These are phyloP conservation scores for Nemania abortiva DNA, from an alignment of 2,329 filamentous ascomycete species.

Conservation along the genomic window DNA sequence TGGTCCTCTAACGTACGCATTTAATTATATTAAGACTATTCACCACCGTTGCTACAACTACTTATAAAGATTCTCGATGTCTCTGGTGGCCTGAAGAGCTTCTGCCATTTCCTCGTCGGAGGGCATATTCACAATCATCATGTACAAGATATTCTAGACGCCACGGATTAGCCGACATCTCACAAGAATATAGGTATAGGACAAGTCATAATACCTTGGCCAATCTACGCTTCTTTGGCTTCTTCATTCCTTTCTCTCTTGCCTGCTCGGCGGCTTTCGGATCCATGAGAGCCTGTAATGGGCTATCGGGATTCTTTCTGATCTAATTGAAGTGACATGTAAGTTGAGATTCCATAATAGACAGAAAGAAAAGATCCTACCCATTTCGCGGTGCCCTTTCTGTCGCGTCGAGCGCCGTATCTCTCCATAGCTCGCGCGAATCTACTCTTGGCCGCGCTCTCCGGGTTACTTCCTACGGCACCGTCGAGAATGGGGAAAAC, in stretches of 20 bases:
- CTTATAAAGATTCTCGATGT: not conserved
- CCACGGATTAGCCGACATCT: not conserved
- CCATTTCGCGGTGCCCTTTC: conserved; percentile 23
- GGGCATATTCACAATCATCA: conserved; percentile 27
- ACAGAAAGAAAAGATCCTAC: not conserved
- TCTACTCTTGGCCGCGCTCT: conserved; percentile 1
- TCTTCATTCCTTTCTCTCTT: conserved; percentile 28
- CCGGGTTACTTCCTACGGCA: not conserved
- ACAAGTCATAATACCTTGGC: conserved; percentile 17
- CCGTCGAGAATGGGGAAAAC: conserved; percentile 37
- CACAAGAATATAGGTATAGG: not conserved
- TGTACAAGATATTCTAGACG: conserved; percentile 26
- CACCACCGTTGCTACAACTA: not conserved
- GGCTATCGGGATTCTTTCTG: conserved; percentile 22
- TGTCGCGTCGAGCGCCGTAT: conserved; percentile 20
- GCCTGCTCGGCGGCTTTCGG: conserved; percentile 18
- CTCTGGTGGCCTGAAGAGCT: not conserved
- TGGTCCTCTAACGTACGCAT: too few species aligned
- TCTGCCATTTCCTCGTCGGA: conserved; percentile 21
- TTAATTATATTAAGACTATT: not conserved
- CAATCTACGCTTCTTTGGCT: conserved; percentile 25
- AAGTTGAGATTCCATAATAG: not conserved
- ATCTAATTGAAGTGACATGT: conserved; percentile 13
- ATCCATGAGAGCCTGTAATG: conserved; percentile 23
- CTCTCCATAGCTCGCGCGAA: conserved; percentile 15